Evolutionary conservation across 257 asterid genomes (phyloP), one percentile per base, ranked within the genome.

Genomic region (Jaltomata sinuosa): DNA sequence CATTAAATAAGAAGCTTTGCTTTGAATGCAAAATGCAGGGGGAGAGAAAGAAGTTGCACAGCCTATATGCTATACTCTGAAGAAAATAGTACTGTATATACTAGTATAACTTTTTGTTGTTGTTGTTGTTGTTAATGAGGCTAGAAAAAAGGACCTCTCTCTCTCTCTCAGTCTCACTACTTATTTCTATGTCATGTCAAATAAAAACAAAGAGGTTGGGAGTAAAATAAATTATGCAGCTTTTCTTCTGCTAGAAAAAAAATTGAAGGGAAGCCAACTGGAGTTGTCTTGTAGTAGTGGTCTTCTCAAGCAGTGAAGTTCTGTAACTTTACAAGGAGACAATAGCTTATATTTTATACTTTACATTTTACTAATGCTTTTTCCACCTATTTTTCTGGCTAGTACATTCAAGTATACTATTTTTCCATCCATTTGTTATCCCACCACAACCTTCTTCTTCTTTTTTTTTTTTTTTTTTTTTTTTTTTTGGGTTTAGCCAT

Each of bases 161-260:
- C 53, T 22, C 36, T 62, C 32, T 83, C 85, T 86, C 16, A 85
- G 32, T 72, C 78, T 40, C 83, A 45, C 64, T 38, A 65, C 84
- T 64, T 88, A 77, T 81, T 86, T 86, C 79, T 71, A 22, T 81
- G 87, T 88, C 87, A 81, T 74, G 84, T 88, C 88, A 72, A 61
- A 83, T 52, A 80, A 85, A 88, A 85, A 85, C 85, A 74, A n/a
- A 80, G 84, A 80, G 61, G 79, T 45, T 85, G 68, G 34, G 83
- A 79, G 68, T 85, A 80, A n/a, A 83, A 87, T 85, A 67, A 38
- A 36, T 68, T 34, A 65, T 57, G 76, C 85, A 85, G 87, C 85
- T 83, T 84, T 85, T 55, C 54, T 52, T 77, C 78, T 64, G 61
- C 59, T 19, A 79, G 61, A 47, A 82, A 84, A n/a, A 61, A 64